Evolutionary conservation across 2,329 filamentous ascomycete species (phyloP), one percentile per base, ranked within the genome.

Genomic region (Chlorencoelia australis): DNA sequence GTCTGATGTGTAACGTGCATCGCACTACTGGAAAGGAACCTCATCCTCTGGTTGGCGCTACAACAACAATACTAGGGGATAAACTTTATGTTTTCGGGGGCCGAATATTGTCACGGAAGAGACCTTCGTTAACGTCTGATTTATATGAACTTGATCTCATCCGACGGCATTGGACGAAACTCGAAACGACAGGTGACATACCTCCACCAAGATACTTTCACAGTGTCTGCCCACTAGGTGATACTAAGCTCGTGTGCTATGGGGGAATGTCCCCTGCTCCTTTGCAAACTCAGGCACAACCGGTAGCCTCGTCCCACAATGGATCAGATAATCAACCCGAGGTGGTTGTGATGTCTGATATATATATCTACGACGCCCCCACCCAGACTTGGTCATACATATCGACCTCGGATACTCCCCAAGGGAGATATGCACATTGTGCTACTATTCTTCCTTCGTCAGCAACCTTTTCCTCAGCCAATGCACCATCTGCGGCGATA

Each of bases 41-140:
- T 3, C 86, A 84, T 53, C 83, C 91, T 3, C 67, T 96, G 2
- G 91, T 98, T 0, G 91, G 91, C 20, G 89, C 91, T 4, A 95
- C 91, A 0, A 96, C 91, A 0, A 96, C 91, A 0, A 84, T 96
- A 31, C 61, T 98, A 2, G 91, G 89, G 18, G 91, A 98, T 60
- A 95, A 93, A 59, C 69, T 98, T 15, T 98, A 94, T 58, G 88
- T 96, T 3, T 98, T 96, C 64, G 91, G 91, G 30, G 91, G 91
- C 6, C 74, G 89, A 35, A 77, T 93, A 49, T 64, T 96, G 34
- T 95, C 91, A 10, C 69, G 86, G 47, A 89, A 78, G 45, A 76
- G 84, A 37, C 85, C 88, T 7, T 68, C 72, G 5, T 80, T 98
- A 43, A 95, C 88, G 1, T 81, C 87, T 5, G 86, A 95, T 53